Conservation (phyloP, 2,329 filamentous ascomycete species). For the Cytospora piceicola region DNA sequence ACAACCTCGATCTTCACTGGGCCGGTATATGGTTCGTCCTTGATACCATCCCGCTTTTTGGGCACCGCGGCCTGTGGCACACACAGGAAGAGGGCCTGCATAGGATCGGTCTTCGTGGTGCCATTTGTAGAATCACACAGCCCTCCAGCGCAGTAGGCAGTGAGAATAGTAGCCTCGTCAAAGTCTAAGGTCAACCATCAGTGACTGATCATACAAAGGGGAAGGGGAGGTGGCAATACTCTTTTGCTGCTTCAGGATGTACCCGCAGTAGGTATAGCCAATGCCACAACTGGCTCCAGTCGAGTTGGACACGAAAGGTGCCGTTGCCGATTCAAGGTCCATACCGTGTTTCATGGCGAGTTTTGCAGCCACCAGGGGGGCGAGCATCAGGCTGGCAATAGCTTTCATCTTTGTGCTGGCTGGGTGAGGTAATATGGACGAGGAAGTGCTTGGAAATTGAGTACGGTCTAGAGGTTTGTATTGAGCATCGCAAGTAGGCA, state of each 20-base stretch:
- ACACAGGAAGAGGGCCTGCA: slow-evolving; percentile 28
- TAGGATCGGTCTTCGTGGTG: slow-evolving; percentile 27
- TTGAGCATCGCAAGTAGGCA: not conserved
- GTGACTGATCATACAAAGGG: not conserved
- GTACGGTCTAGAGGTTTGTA: not conserved
- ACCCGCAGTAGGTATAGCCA: slow-evolving; percentile 30
- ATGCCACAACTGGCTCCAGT: slow-evolving; percentile 22
- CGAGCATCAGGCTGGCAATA: slow-evolving; percentile 7
- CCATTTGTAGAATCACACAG: slow-evolving; percentile 23
- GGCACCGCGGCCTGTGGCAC: slow-evolving; percentile 24
- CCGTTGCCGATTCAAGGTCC: not conserved
- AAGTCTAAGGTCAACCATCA: slow-evolving; percentile 10
- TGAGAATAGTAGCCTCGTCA: slow-evolving; percentile 27
- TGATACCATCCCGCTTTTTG: slow-evolving; percentile 15
- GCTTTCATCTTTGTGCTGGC: slow-evolving; percentile 16
- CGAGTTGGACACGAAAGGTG: not conserved
- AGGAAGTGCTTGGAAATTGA: too few species aligned
- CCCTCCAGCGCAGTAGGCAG: slow-evolving; percentile 28
- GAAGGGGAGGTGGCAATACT: not conserved
- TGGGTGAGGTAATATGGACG: not conserved
- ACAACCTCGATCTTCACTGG: slow-evolving; percentile 30
- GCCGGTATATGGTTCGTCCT: slow-evolving; percentile 25
- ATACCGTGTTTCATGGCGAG: not conserved
- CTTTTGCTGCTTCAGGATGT: slow-evolving; percentile 29
- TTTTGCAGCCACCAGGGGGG: slow-evolving; percentile 7